Base-by-base conservation (phyloP, 495 filamentous ascomycete species). In the Aspergillus baeticus region DNA sequence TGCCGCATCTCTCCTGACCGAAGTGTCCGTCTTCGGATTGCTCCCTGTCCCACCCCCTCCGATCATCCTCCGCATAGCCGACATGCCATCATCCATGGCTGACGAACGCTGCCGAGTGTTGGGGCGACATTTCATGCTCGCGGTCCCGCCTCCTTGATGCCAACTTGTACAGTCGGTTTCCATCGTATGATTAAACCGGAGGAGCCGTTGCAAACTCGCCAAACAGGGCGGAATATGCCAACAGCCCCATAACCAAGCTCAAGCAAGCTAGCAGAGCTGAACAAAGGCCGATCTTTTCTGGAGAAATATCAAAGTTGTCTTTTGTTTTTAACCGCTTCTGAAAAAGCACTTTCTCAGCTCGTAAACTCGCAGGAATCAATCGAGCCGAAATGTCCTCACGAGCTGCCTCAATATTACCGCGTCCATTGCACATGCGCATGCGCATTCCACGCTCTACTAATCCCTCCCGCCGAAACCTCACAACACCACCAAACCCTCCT, bases 401-500 rank as follows among this genome's bases (percentile, higher is more conserved):
- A 45, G 54, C 4, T 31, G 44, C 45, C 50, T 21, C 59, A n/a
- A 54, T 43, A 49, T 51, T 66, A 35, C 47, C 67, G 44, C 63
- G 54, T 31, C 53, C 22, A 23, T 37, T 67, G 43, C 66, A 59
- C 45, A 31, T 54, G 51, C 41, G 21, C 11, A 60, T 61, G 5
- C 54, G 31, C 21, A n/a, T n/a, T n/a, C n/a, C n/a, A 29, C 26
- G 4, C 53, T 43, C 31, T 38, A 31, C 36, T 17, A 37, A 21
- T 7, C 45, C 59, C 11, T 44, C 45, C 47, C 63, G 58, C 23
- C 64, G 65, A 41, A 41, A 42, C 29, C 45, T 68, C 23, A 68
- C 71, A 6, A 70, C 67, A 46, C 54, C 62, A 44, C 51, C 51
- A 23, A 51, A 29, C 17, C 63, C 66, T 51, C 55, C 69, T n/a